phyloP scores from a whole-genome alignment of 345 rosid genomes.

The Eutrema japonicum region DNA sequence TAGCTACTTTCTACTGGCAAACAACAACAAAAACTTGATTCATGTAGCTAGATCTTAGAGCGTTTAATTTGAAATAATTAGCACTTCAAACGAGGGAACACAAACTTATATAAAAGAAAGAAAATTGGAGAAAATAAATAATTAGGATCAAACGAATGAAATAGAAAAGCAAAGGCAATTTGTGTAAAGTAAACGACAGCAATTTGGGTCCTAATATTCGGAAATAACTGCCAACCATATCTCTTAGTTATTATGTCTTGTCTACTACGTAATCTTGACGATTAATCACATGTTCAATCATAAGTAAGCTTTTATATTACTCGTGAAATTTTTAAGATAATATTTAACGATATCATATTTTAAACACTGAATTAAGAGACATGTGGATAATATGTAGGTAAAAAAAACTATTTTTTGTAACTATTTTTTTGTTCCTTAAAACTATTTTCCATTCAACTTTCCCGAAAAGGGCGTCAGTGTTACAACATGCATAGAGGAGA shows the following conservation, averaged over 20 bases:
- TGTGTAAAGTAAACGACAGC: constrained; percentile 1
- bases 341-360: neutral
- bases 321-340: neutral
- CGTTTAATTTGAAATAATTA: too few relatives aligned
- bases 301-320: constrained; percentile 2
- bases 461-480: too few relatives aligned
- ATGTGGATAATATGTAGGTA: neutral
- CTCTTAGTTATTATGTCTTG: constrained; percentile 33
- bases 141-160: constrained; percentile 1
- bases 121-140: neutral
- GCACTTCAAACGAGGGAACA: neutral
- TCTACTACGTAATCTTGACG: neutral
- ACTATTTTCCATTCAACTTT: too few relatives aligned
- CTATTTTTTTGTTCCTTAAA: too few relatives aligned
- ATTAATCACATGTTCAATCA: constrained; percentile 13
- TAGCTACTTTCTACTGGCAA: too few relatives aligned
- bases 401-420: neutral
- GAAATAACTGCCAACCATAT: constrained; percentile 21
- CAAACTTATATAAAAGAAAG: neutral
- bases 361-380: neutral
- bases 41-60: too few relatives aligned
- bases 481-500: too few relatives aligned
- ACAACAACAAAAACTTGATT: too few relatives aligned
- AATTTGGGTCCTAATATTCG: constrained; percentile 14
- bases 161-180: constrained; percentile 7